Evolutionary conservation across 2,329 filamentous ascomycete species (phyloP).

Genomic region (Chaetomium globosum): DNA sequence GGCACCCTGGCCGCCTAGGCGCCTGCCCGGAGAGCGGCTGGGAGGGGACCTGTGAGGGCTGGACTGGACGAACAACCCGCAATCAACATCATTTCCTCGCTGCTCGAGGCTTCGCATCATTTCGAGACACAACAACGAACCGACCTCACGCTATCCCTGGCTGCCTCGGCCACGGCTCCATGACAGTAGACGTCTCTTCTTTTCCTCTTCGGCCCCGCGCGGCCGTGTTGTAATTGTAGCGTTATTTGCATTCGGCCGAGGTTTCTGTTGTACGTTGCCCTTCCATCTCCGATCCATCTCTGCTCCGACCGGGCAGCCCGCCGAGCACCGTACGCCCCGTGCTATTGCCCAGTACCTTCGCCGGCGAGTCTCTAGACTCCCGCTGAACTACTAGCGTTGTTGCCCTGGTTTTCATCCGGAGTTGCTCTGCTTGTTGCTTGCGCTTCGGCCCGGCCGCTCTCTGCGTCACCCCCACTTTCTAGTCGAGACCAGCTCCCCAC

Average conservation of each 20-base stretch:
- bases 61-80: slow-evolving; percentile 1
- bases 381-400: neutral
- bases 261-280: slow-evolving; percentile 36
- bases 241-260: slow-evolving; percentile 35
- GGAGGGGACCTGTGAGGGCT: neutral
- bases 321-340: slow-evolving; percentile 15
- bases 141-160: slow-evolving; percentile 13
- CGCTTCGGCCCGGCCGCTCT: neutral
- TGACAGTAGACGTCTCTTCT: slow-evolving; percentile 27
- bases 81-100: slow-evolving; percentile 30
- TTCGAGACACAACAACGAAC: neutral
- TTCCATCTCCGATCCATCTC: slow-evolving; percentile 18
- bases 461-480: slow-evolving; percentile 22
- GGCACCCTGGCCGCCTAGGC: slow-evolving; percentile 7
- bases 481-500: slow-evolving; percentile 11
- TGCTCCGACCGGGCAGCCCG: slow-evolving; percentile 12
- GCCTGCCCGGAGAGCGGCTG: neutral
- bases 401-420: neutral
- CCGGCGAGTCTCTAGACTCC: neutral
- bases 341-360: neutral
- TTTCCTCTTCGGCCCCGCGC: slow-evolving; percentile 19
- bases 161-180: slow-evolving; percentile 1
- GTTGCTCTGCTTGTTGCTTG: neutral
- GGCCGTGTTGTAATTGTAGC: slow-evolving; percentile 35
- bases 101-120: slow-evolving; percentile 22